Conservation (phyloP, 345 rosid species). For the Eucalyptus sp. region DNA sequence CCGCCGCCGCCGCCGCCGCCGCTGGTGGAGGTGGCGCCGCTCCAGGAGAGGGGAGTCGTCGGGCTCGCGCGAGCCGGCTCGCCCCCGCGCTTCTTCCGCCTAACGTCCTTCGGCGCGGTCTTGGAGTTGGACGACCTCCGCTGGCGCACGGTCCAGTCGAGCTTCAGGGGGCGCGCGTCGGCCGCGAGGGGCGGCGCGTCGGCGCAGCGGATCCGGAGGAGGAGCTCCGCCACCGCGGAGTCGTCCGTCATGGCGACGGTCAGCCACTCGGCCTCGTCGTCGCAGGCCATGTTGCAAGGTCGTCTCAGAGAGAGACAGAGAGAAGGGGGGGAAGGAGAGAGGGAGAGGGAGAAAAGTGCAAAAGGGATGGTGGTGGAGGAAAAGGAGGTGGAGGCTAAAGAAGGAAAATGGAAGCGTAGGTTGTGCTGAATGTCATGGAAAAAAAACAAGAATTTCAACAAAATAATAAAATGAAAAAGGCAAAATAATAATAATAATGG, state of each 20-base stretch:
- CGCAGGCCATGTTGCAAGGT: not conserved
- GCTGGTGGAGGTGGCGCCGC: not conserved
- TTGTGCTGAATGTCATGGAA: not conserved
- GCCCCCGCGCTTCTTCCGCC: not conserved
- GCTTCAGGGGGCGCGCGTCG: not conserved
- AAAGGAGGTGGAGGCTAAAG: not conserved
- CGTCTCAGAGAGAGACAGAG: not conserved
- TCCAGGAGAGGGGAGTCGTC: constrained; percentile 1
- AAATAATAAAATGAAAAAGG: not conserved
- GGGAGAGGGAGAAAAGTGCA: not conserved
- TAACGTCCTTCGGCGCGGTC: not conserved
- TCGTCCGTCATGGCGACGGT: not conserved
- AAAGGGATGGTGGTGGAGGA: not conserved
- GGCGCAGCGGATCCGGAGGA: not conserved
- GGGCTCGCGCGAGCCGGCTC: not conserved
- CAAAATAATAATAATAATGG: not conserved
- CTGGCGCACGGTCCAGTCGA: constrained; percentile 1
- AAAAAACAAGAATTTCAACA: not conserved
- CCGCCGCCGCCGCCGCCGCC: not conserved
- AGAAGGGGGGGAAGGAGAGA: fast-evolving
- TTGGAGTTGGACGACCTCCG: not conserved
- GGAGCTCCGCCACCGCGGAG: not conserved
- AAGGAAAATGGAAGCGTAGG: not conserved
- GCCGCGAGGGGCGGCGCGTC: not conserved
- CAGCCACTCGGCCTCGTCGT: not conserved